phyloP scores from a whole-genome alignment of 2,329 filamentous ascomycete species.

The Fusarium incarnatum region DNA sequence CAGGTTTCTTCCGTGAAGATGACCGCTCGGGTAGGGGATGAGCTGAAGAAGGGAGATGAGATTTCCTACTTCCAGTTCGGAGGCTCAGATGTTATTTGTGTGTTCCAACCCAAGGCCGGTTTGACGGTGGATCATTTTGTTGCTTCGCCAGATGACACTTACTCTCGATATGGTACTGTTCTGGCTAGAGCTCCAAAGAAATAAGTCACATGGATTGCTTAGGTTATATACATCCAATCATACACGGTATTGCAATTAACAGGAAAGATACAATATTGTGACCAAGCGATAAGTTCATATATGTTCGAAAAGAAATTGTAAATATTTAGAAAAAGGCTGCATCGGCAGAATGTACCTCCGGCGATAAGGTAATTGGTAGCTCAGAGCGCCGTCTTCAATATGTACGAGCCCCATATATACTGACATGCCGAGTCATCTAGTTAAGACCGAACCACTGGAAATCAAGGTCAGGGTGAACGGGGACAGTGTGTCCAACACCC shows the following conservation, averaged over 20 bases:
- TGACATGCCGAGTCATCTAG: background rate
- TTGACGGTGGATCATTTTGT: constrained; percentile 5
- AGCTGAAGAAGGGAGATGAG: constrained; percentile 6
- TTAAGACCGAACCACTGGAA: constrained; percentile 18
- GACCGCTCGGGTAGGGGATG: background rate
- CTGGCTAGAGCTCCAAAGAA: background rate
- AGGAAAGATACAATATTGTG: rapidly evolving
- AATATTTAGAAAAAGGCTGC: background rate
- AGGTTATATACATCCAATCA: background rate
- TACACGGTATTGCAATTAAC: rapidly evolving
- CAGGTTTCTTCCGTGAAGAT: constrained; percentile 3
- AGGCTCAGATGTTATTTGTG: constrained; percentile 17
- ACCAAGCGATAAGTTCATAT: background rate
- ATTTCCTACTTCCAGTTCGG: constrained; percentile 21
- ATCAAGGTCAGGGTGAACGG: constrained; percentile 5
- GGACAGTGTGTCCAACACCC: constrained; percentile 11
- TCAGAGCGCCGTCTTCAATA: background rate
- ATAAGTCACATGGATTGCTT: background rate
- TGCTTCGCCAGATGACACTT: constrained; percentile 3
- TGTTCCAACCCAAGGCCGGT: constrained; percentile 6
- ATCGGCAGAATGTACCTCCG: background rate
- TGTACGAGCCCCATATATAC: background rate
- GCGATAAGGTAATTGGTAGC: background rate
- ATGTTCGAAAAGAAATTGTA: background rate
- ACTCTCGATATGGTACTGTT: constrained; percentile 15